Percentiles rank a stretch among this genome's conserved stretches.
These are phyloP conservation scores for Atkinsonella texensis DNA, from an alignment of 2,329 filamentous ascomycete genomes.

Conservation along the genomic window DNA sequence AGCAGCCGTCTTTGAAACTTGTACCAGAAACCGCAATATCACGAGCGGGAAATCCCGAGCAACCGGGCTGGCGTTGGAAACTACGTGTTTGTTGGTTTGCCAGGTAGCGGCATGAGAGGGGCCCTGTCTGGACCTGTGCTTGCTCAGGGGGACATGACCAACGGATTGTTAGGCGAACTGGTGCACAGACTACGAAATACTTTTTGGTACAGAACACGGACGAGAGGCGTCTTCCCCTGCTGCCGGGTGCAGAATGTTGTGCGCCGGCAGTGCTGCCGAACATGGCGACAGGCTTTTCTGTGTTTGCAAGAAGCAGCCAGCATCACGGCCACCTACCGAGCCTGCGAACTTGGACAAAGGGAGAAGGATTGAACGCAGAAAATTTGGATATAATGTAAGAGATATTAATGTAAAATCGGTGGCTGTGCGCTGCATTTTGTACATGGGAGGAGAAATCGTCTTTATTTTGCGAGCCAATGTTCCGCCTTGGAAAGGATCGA, in stretches of 20 bases:
- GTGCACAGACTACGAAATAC: constrained; percentile 18
- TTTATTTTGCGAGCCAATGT: not conserved
- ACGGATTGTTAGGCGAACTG: constrained; percentile 21
- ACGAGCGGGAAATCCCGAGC: constrained; percentile 16
- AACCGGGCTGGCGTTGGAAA: constrained; percentile 19
- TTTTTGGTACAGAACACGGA: constrained; percentile 28
- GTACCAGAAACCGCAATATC: constrained; percentile 18
- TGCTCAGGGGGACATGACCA: constrained; percentile 20
- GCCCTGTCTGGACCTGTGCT: constrained; percentile 17
- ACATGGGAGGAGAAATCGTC: not conserved
- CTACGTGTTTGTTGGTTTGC: constrained; percentile 25
- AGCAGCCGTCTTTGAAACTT: constrained; percentile 21
- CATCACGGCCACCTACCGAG: not conserved
- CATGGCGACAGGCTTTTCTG: constrained; percentile 23
- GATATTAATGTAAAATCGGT: not conserved
- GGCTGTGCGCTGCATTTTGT: not conserved
- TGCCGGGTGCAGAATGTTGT: constrained; percentile 29
- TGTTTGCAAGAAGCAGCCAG: constrained; percentile 19
- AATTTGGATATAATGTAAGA: not conserved
- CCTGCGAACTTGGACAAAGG: not conserved
- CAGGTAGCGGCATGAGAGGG: constrained; percentile 19
- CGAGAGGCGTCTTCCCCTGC: constrained; percentile 18
- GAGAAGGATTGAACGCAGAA: not conserved
- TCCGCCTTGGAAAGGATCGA: too few relatives aligned
- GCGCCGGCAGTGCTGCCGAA: constrained; percentile 23